Base-by-base conservation (phyloP, 768 basidiomycete genomes). In the Leccinum broughii region DNA sequence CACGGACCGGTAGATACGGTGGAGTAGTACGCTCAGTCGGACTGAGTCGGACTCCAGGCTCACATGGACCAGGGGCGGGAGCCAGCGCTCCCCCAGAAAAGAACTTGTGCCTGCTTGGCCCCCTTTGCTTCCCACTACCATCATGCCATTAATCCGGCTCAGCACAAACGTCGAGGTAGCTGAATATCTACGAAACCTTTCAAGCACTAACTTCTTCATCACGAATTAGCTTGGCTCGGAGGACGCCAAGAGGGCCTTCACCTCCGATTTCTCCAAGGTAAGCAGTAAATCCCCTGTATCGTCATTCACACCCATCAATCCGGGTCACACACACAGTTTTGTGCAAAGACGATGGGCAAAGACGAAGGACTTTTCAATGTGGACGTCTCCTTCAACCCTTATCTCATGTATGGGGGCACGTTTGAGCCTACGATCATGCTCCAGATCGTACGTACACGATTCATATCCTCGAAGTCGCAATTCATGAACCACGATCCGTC, bases 361-460 rank as follows among this genome's bases (percentile, higher is more conserved):
- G 85, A 85, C 0, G 82, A 86, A 65, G 32, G 59, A 14, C 78
- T 80, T 63, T 83, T 90, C 63, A 77, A 79, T n/a, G 75, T 84
- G 62, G 78, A 79, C 62, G 79, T 85, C 64, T 77, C 70, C 11
- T 78, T 85, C 75, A 84, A 86, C 64, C 84, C 89, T 56, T 78
- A 76, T 37, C 78, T 89, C 60, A 80, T 84, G 3, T 89, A 85
- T 66, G 77, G 64, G 20, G 88, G 88, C 14, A 82, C 82, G 4
- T 82, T 87, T 56, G 87, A 89, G 15, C 88, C 88, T 20, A 85
- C 87, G 4, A 82, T 88, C 72, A 75, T 81, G 54, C 73, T 90
- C 56, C 72, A 70, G 51, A 74, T 88, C 60, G 89, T 90, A 60
- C 56, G 87, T 77, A n/a, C 39, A 39, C 17, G 37, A 39, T 39